A percentile compares a stretch with the other conserved stretches of the same genome.
Conservation (phyloP, 2,329 filamentous ascomycete species). For the Cercospora zeina region DNA sequence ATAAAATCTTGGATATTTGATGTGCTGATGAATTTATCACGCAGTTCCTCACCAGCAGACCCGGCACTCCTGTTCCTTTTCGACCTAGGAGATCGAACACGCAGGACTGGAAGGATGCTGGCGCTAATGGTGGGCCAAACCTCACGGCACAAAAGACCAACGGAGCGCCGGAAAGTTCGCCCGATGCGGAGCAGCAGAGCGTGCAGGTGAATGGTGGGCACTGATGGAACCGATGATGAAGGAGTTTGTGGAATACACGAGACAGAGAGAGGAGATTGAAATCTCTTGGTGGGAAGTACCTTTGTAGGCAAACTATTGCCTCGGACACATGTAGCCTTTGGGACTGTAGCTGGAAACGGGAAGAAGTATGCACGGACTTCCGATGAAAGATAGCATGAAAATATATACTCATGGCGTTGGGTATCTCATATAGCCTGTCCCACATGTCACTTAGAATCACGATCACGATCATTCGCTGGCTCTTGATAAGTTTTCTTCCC, state of each 20-base stretch:
- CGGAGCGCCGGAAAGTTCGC: slow-evolving; percentile 36
- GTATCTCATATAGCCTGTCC: too few relatives aligned
- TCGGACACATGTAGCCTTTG: too few relatives aligned
- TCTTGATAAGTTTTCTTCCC: too few relatives aligned
- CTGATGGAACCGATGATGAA: neutral
- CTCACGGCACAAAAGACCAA: slow-evolving; percentile 36
- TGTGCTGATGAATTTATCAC: slow-evolving; percentile 5
- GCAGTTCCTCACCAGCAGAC: slow-evolving; percentile 69
- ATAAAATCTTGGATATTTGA: neutral
- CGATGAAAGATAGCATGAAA: too few relatives aligned
- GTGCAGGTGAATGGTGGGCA: neutral
- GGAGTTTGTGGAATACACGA: neutral
- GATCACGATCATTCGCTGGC: too few relatives aligned
- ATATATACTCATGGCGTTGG: too few relatives aligned
- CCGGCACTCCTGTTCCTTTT: slow-evolving; percentile 67
- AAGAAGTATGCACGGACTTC: too few relatives aligned
- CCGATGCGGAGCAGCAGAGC: slow-evolving; percentile 31
- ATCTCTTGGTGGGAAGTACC: too few relatives aligned
- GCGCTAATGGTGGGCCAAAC: slow-evolving; percentile 16
- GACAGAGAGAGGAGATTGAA: neutral
- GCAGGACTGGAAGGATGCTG: slow-evolving; percentile 35
- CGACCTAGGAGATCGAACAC: slow-evolving; percentile 58
- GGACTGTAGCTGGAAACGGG: too few relatives aligned
- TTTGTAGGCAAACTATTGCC: too few relatives aligned
- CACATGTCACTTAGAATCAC: too few relatives aligned